phyloP scores from a whole-genome alignment of 1,284 basidiomycete genomes.

The Cutaneotrichosporon arboriforme region DNA sequence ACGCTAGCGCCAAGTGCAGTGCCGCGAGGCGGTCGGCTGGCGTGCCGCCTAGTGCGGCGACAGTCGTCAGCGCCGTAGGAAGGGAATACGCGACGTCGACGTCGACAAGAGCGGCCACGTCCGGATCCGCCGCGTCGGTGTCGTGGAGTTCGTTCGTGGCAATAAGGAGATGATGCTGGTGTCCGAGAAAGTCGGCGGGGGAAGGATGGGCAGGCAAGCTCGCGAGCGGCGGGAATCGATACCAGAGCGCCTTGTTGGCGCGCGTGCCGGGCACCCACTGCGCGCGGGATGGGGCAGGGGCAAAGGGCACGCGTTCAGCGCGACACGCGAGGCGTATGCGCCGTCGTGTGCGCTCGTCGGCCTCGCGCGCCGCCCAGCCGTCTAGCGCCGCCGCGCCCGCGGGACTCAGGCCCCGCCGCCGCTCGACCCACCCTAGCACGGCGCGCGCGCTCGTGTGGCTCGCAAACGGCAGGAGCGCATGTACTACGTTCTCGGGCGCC shows the following conservation, averaged over 20 bases:
- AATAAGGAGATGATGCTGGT: slow-evolving; percentile 9
- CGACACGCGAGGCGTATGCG: background rate
- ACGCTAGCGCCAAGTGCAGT: slow-evolving; percentile 4
- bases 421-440: background rate
- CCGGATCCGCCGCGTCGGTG: background rate
- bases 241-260: background rate
- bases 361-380: background rate
- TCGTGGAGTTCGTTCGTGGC: background rate
- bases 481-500: background rate
- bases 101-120: too few relatives aligned
- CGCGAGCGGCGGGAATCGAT: background rate
- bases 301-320: background rate
- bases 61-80: background rate
- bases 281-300: background rate
- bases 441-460: background rate
- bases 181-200: background rate
- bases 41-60: background rate
- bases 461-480: background rate
- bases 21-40: background rate
- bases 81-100: background rate
- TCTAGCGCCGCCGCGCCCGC: background rate
- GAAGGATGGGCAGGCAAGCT: background rate
- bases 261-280: background rate
- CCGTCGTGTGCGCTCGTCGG: background rate
- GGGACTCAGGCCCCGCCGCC: background rate